phyloP scores from a whole-genome alignment of 78 protist genomes.

The Anaeramoeba flamelloides region DNA sequence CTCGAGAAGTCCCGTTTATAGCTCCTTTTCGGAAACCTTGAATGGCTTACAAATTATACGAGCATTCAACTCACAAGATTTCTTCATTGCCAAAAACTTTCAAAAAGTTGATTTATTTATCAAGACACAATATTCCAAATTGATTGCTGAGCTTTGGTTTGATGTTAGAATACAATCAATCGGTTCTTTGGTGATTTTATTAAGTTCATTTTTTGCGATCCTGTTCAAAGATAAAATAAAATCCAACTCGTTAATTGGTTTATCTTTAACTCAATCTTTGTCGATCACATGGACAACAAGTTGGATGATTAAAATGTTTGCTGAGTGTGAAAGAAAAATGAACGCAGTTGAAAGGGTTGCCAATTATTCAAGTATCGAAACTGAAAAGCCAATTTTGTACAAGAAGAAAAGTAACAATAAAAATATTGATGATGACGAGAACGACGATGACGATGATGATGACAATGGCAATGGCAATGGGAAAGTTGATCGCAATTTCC shows the following conservation, averaged over 20 bases:
- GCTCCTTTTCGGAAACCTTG: constrained; percentile 31
- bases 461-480: too few relatives aligned
- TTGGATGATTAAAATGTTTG: background rate
- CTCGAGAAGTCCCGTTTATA: constrained; percentile 26
- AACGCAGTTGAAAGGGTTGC: constrained; percentile 29
- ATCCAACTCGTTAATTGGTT: constrained; percentile 15
- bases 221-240: background rate
- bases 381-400: too few relatives aligned
- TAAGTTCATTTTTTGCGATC: background rate
- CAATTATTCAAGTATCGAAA: background rate
- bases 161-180: background rate
- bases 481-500: too few relatives aligned
- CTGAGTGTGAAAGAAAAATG: constrained; percentile 45
- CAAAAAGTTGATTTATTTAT: background rate
- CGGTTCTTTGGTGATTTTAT: background rate
- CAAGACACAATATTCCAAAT: background rate
- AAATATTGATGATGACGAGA: too few relatives aligned
- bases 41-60: constrained; percentile 24
- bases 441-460: too few relatives aligned
- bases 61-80: constrained; percentile 9
- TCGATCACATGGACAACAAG: constrained; percentile 11
- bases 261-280: constrained; percentile 30
- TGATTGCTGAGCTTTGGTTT: background rate
- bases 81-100: background rate
- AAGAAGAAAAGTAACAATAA: too few relatives aligned